Evolutionary conservation across 2,329 filamentous ascomycete species (phyloP), one percentile per base, ranked within the genome.

Genomic region (Aspergillus nomiae): DNA sequence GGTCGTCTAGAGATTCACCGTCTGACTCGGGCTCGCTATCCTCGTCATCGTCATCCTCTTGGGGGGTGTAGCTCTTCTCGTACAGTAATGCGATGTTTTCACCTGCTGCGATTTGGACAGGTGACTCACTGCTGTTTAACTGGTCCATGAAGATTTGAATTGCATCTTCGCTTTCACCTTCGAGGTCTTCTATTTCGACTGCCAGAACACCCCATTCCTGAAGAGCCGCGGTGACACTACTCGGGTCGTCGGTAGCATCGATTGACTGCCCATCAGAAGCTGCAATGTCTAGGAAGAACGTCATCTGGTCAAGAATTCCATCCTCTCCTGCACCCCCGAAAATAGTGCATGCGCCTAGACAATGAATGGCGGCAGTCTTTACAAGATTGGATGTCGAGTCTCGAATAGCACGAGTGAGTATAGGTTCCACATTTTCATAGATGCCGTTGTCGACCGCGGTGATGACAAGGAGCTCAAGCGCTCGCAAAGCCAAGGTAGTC

Each of bases 101-200:
- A 4, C 90, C 92, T 0, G 92, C 90, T 4, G 90, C 87, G 53
- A 92, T 87, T 71, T 95, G 92, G 1, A 96, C 91, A 10, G 85
- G 82, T 0, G 88, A 81, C 63, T 92, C 89, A 36, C 84, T 84
- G 74, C 90, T 92, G 63, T 94, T 89, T 21, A 97, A 89, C 77
- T 96, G 93, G 55, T 96, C 92, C 48, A 92, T 88, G 69, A 97
- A 92, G 2, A 90, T 89, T 59, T 95, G 90, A 70, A 95, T 86
- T 19, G 91, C 90, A 32, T 87, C 80, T 66, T 92, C 89, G 36
- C 90, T 92, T 64, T 88, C 84, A 19, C 86, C 85, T 68, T 91
- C 87, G 50, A 93, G 83, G 70, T 94, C 91, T 4, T 93, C 89
- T 8, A 94, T 81, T 64, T 91, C 87, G 4, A 90, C 93, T 6